A percentile compares a stretch with the other conserved stretches of the same genome.
These are phyloP conservation scores for Ceratobasidium sp. DNA, from an alignment of 1,284 basidiomycete species.

Conservation along the genomic window DNA sequence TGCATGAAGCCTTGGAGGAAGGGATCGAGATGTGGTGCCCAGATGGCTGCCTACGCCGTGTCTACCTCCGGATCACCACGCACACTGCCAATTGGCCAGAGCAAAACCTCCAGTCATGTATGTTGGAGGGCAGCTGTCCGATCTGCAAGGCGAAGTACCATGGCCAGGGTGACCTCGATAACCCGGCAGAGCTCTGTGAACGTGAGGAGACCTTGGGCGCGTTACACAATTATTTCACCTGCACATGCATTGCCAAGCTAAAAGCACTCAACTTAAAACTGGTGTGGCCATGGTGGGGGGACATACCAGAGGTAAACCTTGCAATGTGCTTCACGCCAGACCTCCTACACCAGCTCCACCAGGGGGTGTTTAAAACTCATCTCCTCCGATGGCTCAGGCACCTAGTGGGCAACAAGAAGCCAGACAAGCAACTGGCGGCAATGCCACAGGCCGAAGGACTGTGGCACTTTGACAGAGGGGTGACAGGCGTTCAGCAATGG, in stretches of 20 bases:
- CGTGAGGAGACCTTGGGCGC: constrained; percentile 10
- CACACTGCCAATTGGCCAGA: constrained; percentile 26
- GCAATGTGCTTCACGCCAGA: constrained; percentile 41
- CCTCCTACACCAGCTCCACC: constrained; percentile 47
- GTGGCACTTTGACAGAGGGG: constrained; percentile 10
- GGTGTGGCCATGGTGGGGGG: constrained; percentile 35
- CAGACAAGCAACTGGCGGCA: neutral
- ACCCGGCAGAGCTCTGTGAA: neutral
- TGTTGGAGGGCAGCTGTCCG: constrained; percentile 15
- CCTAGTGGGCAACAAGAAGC: neutral
- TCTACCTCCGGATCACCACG: constrained; percentile 8
- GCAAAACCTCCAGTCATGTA: constrained; percentile 7
- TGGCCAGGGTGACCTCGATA: neutral
- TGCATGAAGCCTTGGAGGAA: neutral
- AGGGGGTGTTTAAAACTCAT: constrained; percentile 32
- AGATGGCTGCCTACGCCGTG: constrained; percentile 11
- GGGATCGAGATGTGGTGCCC: constrained; percentile 39
- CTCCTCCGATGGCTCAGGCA: neutral
- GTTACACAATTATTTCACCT: neutral
- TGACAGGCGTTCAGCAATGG: neutral
- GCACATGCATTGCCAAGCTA: neutral
- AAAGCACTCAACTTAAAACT: neutral
- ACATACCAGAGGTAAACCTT: constrained; percentile 38
- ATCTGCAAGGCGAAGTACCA: neutral
- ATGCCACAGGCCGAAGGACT: constrained; percentile 14